Evolutionary conservation across 371 early-diverging fungal species (phyloP).

Genomic region (Mucor indicus): DNA sequence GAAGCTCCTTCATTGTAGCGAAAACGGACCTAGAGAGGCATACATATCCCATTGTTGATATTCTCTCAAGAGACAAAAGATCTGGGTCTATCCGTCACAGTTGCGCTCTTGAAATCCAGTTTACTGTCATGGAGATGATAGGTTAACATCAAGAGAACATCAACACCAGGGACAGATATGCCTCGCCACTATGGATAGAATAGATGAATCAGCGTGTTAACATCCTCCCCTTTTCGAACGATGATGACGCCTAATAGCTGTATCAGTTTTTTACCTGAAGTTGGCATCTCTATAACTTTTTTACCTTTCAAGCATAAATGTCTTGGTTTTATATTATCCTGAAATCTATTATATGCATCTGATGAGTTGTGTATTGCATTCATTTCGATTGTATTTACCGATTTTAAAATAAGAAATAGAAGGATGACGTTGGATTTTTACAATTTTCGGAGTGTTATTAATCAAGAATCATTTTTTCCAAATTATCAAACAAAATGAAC

Average conservation of each 20-base stretch:
- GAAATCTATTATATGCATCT: conserved; percentile 3
- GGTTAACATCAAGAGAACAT: neutral
- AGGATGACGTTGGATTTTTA: no score
- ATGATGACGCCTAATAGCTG: conserved; percentile 3
- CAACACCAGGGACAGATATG: neutral
- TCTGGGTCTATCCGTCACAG: no score
- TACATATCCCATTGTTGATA: no score
- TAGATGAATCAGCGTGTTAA: conserved; percentile 1
- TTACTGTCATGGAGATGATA: neutral
- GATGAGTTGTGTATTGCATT: conserved; percentile 3
- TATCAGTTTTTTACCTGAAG: conserved; percentile 1
- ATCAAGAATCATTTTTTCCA: neutral
- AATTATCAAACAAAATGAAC: neutral
- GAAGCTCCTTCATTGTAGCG: no score
- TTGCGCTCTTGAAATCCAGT: no score
- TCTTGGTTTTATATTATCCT: conserved; percentile 6
- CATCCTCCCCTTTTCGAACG: neutral
- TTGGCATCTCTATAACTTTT: neutral
- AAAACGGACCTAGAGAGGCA: no score
- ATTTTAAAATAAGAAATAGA: neutral
- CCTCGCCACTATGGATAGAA: conserved; percentile 1
- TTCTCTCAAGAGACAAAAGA: no score
- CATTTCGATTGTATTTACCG: neutral
- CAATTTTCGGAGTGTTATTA: no score
- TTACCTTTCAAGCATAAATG: conserved; percentile 4